Evolutionary conservation across 139 green algal species (phyloP), one percentile per base, ranked within the genome.

Genomic region (Chlorella sp.): DNA sequence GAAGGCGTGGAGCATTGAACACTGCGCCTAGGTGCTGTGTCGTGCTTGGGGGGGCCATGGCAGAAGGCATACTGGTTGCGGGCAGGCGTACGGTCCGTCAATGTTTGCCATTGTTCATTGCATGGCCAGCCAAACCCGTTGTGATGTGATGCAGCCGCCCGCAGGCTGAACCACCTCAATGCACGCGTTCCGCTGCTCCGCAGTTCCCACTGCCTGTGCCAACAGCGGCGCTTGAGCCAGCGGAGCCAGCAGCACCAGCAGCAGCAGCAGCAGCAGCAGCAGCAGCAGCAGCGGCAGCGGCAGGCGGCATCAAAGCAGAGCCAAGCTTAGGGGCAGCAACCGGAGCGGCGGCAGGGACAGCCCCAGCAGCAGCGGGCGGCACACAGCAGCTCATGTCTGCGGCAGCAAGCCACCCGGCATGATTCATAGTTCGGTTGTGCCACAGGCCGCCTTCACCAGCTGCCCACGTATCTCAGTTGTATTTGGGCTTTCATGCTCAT

Each of bases 181-280:
- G 11, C 5, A 14, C 34, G 32, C 30, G 34, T 8, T 3, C 34
- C 56, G 30, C 8, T 46, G 32, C 40, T n/a, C 51, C 68, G 79
- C 79, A 84, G 79, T 76, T 77, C 64, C 64, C 79, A 32, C 32
- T 76, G 44, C 79, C 79, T 3, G 22, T 77, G 44, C 64, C 44
- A 22, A 56, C 64, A 28, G 79, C 65, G 43, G n/a, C 65, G 32
- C 22, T 84, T 44, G 79, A 76, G 28, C 14, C 64, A 22, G 79
- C 32, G 32, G 38, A 46, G 22, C 40, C 69, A 54, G 69, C 69
- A 76, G 69, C 68, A 19, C 26, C 3, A 34, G 69, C 69, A 76
- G 69, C 34, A 76, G 69, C 40, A 19, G 40, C 69, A 54, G 40
- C 40, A 69, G 62, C 62, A 11, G 62, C 62, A 69, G 62, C 62